Percentiles rank a stretch among this genome's conserved stretches.
Conservation (phyloP, 1,284 basidiomycete species). For the Anthracocystis walkeri region DNA sequence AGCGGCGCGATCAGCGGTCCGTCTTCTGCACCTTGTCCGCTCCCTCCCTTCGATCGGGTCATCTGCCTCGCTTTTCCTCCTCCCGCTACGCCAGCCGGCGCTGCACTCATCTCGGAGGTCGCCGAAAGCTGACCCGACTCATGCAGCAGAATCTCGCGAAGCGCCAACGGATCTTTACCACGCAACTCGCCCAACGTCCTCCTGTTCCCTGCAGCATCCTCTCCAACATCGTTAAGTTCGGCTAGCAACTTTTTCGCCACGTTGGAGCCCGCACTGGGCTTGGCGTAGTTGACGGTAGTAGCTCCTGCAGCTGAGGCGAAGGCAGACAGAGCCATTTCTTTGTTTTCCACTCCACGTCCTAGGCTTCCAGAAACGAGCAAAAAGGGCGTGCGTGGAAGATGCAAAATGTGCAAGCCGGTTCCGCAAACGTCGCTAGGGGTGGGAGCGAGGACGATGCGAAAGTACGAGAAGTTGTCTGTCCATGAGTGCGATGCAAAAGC, state of each 20-base stretch:
- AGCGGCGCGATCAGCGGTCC: conserved; percentile 49
- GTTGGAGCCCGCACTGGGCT: conserved; percentile 21
- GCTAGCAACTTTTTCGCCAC: conserved; percentile 29
- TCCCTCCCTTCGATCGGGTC: conserved; percentile 20
- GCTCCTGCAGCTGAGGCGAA: conserved; percentile 50
- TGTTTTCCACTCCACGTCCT: conserved; percentile 40
- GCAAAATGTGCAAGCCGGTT: conserved; percentile 48
- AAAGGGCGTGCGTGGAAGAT: conserved; percentile 47
- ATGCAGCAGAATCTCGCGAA: conserved; percentile 47
- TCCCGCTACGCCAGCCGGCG: conserved; percentile 37
- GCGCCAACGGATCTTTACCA: conserved; percentile 49
- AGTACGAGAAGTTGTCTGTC: conserved; percentile 48
- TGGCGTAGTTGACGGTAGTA: conserved; percentile 38
- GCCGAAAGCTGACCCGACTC: conserved; percentile 30
- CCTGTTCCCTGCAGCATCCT: conserved; percentile 27
- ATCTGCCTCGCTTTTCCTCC: conserved; percentile 54
- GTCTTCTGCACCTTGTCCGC: conserved; percentile 45
- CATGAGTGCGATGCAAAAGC: conserved; percentile 7
- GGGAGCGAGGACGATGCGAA: conserved; percentile 48
- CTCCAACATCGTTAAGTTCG: conserved; percentile 33
- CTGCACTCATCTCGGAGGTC: conserved; percentile 27
- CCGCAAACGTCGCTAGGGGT: conserved; percentile 46
- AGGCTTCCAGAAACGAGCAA: conserved; percentile 48
- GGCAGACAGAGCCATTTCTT: conserved; percentile 44
- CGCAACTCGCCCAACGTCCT: conserved; percentile 50